A percentile compares a stretch with the other conserved stretches of the same genome.
Evolutionary conservation across 179 eudicot species (phyloP).

Genomic region (Spergularia azorica): DNA sequence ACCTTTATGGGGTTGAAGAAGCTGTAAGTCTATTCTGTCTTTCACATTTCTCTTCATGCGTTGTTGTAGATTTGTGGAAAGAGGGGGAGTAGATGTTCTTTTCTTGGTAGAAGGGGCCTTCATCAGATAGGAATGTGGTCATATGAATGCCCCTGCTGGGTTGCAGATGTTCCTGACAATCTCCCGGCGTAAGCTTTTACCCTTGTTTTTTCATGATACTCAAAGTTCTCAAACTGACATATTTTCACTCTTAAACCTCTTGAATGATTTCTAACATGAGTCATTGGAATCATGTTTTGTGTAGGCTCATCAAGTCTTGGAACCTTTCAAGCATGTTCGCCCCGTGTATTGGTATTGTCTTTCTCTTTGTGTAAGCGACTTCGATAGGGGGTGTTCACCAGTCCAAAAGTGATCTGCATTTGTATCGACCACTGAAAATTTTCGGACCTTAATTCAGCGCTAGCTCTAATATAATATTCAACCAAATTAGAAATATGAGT

Average conservation of each 20-base stretch:
- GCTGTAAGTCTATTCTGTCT: conserved; percentile 8
- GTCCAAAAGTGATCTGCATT: conserved; percentile 5
- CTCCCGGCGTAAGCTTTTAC: conserved; percentile 39
- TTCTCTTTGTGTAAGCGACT: conserved; percentile 12
- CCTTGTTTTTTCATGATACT: conserved; percentile 8
- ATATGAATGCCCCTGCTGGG: conserved; percentile 71
- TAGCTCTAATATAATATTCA: neutral
- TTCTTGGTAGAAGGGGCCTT: conserved; percentile 51
- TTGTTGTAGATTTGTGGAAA: conserved; percentile 48
- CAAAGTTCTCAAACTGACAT: neutral
- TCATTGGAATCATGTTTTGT: conserved; percentile 3
- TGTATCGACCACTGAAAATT: neutral
- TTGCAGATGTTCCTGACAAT: conserved; percentile 19
- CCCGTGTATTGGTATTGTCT: conserved; percentile 70
- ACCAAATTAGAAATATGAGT: neutral
- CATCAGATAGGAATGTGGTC: conserved; percentile 81
- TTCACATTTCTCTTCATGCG: conserved; percentile 1
- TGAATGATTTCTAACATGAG: neutral
- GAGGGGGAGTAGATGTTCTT: conserved; percentile 64
- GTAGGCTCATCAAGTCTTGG: conserved; percentile 46
- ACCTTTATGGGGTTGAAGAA: neutral
- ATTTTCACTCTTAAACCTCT: conserved; percentile 4
- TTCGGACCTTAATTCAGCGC: neutral
- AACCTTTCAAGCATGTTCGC: conserved; percentile 57
- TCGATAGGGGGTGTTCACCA: conserved; percentile 1